Base-by-base conservation (phyloP, 2,329 filamentous ascomycete genomes). In the Neospermospora avenae region DNA sequence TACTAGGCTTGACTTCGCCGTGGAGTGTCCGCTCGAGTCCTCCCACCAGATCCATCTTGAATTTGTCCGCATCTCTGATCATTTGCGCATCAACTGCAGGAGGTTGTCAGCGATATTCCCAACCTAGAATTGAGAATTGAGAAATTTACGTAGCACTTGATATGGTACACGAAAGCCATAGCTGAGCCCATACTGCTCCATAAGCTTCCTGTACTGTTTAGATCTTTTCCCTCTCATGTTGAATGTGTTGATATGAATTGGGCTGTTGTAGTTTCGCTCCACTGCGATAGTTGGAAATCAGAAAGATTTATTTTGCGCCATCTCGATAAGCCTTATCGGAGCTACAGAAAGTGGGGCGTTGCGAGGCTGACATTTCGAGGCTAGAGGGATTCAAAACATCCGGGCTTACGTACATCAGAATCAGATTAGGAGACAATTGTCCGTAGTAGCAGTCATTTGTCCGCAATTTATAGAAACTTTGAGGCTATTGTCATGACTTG, bases 91-190 rank as follows among this genome's bases (percentile, higher is more conserved):
- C 93, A 63, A 97, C 86, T 85, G 68, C 67, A 65, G 28, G n/a
- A 35, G 18, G 58, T 46, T 60, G 57, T 59, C 49, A 63, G 55
- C 49, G 35, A 42, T 52, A 59, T 35, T 54, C 48, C 61, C 58
- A 35, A 31, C 7, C 25, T n/a, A n/a, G n/a, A n/a, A n/a, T 16
- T 18, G 28, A 48, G 34, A 59, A 63, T 63, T 18, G 60, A 24
- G 51, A 34, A 56, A 34, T 78, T 60, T 77, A 88, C 85, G 80
- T 45, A 96, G 79, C 55, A 96, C 88, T 77, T 98, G 95, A 77
- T 97, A 98, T 11, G 95, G 92, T 77, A 95, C 90, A 68, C 93
- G 90, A 75, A 97, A 97, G 62, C 89, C 88, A 73, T 96, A 97
- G 62, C 86, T 87, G 74, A 93, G 83, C 72, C 87, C 86, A 82